phyloP scores from a whole-genome alignment of 2,329 filamentous ascomycete species.

The Xylaria sp. region DNA sequence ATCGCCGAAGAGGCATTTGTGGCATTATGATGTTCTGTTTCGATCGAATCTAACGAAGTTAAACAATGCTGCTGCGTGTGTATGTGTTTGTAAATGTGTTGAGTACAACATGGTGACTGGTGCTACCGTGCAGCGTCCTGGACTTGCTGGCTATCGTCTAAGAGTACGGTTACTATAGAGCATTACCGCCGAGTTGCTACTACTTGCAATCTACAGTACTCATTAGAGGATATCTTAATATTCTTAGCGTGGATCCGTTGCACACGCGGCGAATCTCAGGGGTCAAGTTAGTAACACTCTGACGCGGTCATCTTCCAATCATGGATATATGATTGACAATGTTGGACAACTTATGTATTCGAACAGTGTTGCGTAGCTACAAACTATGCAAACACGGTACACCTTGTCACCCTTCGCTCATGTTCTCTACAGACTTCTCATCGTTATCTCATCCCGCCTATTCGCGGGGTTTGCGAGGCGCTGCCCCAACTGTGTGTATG shows the following conservation, averaged over 20 bases:
- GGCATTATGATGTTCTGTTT: constrained; percentile 20
- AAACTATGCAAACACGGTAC: constrained; percentile 9
- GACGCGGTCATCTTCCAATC: too few species aligned
- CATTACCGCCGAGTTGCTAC: too few species aligned
- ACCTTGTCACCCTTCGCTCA: background rate
- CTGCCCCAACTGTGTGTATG: background rate
- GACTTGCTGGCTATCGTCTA: too few species aligned
- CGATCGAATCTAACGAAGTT: constrained; percentile 18
- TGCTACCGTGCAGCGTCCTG: too few species aligned
- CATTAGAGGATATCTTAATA: too few species aligned
- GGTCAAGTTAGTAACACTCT: too few species aligned
- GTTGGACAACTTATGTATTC: constrained; percentile 2
- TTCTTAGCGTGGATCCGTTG: too few species aligned
- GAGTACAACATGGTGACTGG: background rate
- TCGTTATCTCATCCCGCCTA: background rate
- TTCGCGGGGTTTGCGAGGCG: background rate
- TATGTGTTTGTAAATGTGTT: background rate
- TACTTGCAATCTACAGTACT: too few species aligned
- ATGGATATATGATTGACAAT: background rate
- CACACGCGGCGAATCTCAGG: too few species aligned
- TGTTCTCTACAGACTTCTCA: background rate
- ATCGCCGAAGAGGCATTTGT: constrained; percentile 37
- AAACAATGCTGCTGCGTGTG: background rate
- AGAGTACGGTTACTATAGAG: too few species aligned
- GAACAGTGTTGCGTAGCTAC: constrained; percentile 6